Percentiles rank a stretch among this genome's conserved stretches.
Evolutionary conservation across 1,139 yeast genomes (phyloP).

Genomic region (Zygosaccharomyces sapae): DNA sequence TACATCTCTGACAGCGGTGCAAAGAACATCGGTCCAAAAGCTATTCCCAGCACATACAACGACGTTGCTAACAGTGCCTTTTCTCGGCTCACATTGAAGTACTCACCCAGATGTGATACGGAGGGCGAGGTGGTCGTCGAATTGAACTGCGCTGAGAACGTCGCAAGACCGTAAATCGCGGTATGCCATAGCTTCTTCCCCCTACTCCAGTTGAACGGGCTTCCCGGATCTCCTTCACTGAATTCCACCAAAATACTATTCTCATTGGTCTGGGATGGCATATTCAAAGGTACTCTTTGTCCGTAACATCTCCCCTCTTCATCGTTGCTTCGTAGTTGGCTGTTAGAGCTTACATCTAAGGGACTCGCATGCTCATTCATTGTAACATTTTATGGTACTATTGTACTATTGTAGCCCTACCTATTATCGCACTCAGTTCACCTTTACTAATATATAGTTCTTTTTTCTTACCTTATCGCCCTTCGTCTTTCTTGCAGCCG

Average conservation of each 20-base stretch:
- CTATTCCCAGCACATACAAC: conserved; percentile 45
- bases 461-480: too few species aligned
- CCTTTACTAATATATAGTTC: too few species aligned
- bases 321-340: background rate
- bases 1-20: conserved; percentile 43
- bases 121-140: conserved; percentile 40
- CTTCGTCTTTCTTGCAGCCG: too few species aligned
- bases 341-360: background rate
- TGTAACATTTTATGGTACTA: too few species aligned
- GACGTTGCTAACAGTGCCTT: conserved; percentile 42
- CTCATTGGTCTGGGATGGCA: background rate
- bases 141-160: conserved; percentile 45
- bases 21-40: conserved; percentile 43
- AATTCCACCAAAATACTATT: conserved; percentile 12
- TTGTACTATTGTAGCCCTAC: too few species aligned
- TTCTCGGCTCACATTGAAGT: conserved; percentile 36
- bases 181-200: conserved; percentile 40
- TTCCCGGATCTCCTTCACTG: conserved; percentile 29
- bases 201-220: conserved; percentile 40
- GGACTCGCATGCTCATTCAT: too few species aligned
- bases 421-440: too few species aligned
- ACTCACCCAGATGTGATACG: conserved; percentile 33
- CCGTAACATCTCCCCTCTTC: background rate
- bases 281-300: background rate
- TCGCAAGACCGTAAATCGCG: conserved; percentile 40